A percentile compares a stretch with the other conserved stretches of the same genome.
These are phyloP conservation scores for Gastroboletus turbinatus DNA, from an alignment of 1,284 basidiomycete species.

Conservation along the genomic window DNA sequence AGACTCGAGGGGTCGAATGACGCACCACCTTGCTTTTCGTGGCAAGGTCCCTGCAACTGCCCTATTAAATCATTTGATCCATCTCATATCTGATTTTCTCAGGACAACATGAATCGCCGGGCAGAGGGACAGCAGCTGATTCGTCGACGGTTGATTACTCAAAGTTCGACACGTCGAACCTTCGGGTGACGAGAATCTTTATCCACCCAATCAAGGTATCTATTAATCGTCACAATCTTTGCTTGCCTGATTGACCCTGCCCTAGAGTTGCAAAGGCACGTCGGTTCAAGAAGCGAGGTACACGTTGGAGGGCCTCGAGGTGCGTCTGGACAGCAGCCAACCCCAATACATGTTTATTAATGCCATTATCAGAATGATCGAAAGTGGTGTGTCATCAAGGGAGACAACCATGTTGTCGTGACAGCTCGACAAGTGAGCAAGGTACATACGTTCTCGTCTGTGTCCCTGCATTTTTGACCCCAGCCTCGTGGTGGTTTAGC, in stretches of 20 bases:
- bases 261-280: slow-evolving; percentile 62
- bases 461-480: not conserved
- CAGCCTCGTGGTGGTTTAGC: slow-evolving; percentile 39
- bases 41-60: not conserved
- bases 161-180: slow-evolving; percentile 34
- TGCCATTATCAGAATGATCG: slow-evolving; percentile 64
- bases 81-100: slow-evolving; percentile 17
- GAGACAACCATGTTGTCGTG: slow-evolving; percentile 49
- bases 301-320: slow-evolving; percentile 65
- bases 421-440: slow-evolving; percentile 65
- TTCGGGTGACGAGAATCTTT: slow-evolving; percentile 58
- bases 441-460: slow-evolving; percentile 38
- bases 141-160: slow-evolving; percentile 11
- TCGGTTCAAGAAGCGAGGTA: slow-evolving; percentile 56
- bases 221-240: not conserved
- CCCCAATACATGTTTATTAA: not conserved
- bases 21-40: not conserved
- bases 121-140: not conserved
- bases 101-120: slow-evolving; percentile 2
- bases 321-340: slow-evolving; percentile 30
- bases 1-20: too few species aligned
- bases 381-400: slow-evolving; percentile 66
- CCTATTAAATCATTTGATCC: slow-evolving; percentile 1
- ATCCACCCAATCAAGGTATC: slow-evolving; percentile 68
- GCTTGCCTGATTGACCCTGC: slow-evolving; percentile 1